These are phyloP conservation scores for Penicillium herquei DNA, from an alignment of 495 filamentous ascomycete genomes.

Conservation along the genomic window DNA sequence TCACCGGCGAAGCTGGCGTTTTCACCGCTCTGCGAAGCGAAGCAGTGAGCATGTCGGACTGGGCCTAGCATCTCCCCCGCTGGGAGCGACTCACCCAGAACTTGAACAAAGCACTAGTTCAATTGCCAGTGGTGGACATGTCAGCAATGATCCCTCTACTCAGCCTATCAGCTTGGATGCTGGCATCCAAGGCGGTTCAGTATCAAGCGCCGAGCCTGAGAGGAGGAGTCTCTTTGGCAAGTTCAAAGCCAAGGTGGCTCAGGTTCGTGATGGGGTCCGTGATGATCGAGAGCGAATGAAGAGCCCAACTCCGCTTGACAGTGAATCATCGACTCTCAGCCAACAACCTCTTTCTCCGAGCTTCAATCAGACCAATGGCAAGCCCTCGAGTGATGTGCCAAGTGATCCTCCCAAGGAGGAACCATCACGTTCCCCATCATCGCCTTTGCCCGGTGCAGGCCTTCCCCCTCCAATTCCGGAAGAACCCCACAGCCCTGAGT, in stretches of 20 bases:
- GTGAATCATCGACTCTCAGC: slow-evolving; percentile 22
- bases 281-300: slow-evolving; percentile 59
- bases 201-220: slow-evolving; percentile 48
- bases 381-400: slow-evolving; percentile 27
- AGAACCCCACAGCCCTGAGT: slow-evolving; percentile 37
- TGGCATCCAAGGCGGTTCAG: slow-evolving; percentile 32
- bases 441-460: slow-evolving; percentile 33
- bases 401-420: slow-evolving; percentile 24
- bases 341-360: slow-evolving; percentile 31
- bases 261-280: slow-evolving; percentile 67
- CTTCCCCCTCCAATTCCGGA: slow-evolving; percentile 42
- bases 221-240: slow-evolving; percentile 76
- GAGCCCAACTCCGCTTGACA: slow-evolving; percentile 48
- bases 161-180: slow-evolving; percentile 41
- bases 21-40: slow-evolving; percentile 57
- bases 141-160: slow-evolving; percentile 37
- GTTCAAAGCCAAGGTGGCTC: slow-evolving; percentile 80
- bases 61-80: slow-evolving; percentile 47
- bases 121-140: slow-evolving; percentile 55
- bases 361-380: slow-evolving; percentile 18
- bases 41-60: slow-evolving; percentile 52
- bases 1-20: slow-evolving; percentile 63
- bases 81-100: slow-evolving; percentile 57
- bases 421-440: slow-evolving; percentile 27
- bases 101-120: slow-evolving; percentile 70